Conservation (phyloP, 2,329 filamentous ascomycete genomes). For the Neofusicoccum parvum region DNA sequence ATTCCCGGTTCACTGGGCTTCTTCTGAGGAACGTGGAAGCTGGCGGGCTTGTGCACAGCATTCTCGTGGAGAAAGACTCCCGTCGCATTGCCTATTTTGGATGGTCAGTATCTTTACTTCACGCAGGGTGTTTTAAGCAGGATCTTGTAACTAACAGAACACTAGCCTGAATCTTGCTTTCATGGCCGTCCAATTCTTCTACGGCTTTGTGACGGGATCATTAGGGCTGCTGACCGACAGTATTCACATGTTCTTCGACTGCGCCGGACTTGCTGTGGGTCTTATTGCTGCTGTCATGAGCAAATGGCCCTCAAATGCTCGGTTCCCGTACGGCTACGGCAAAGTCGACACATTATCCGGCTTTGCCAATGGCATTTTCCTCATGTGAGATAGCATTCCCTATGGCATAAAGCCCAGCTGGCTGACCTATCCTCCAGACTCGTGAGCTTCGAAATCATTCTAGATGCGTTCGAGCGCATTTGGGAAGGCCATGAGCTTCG, state of each 20-base stretch:
- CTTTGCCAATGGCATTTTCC: constrained; percentile 92
- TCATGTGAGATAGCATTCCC: constrained; percentile 64
- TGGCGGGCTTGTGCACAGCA: constrained; percentile 80
- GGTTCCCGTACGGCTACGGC: constrained; percentile 92
- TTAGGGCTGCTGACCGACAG: constrained; percentile 94
- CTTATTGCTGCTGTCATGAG: constrained; percentile 90
- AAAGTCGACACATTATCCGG: constrained; percentile 96
- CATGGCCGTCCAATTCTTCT: constrained; percentile 92
- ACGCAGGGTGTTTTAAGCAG: background rate
- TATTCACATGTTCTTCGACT: constrained; percentile 99
- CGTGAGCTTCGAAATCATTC: constrained; percentile 93
- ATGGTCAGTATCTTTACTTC: constrained; percentile 59
- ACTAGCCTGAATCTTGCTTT: constrained; percentile 86
- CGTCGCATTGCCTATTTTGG: constrained; percentile 97
- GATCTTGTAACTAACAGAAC: background rate
- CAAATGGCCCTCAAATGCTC: constrained; percentile 89
- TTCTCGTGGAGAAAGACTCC: constrained; percentile 88
- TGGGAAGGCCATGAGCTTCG: constrained; percentile 82
- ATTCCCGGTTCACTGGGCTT: constrained; percentile 71
- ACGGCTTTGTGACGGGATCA: constrained; percentile 91
- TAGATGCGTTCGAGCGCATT: constrained; percentile 87
- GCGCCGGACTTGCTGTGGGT: constrained; percentile 86
- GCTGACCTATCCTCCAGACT: constrained; percentile 58
- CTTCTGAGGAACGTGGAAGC: constrained; percentile 69
- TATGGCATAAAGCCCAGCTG: background rate